A percentile compares a stretch with the other conserved stretches of the same genome.
Evolutionary conservation across 2,329 filamentous ascomycete species (phyloP).

Genomic region (Canariomyces notabilis): DNA sequence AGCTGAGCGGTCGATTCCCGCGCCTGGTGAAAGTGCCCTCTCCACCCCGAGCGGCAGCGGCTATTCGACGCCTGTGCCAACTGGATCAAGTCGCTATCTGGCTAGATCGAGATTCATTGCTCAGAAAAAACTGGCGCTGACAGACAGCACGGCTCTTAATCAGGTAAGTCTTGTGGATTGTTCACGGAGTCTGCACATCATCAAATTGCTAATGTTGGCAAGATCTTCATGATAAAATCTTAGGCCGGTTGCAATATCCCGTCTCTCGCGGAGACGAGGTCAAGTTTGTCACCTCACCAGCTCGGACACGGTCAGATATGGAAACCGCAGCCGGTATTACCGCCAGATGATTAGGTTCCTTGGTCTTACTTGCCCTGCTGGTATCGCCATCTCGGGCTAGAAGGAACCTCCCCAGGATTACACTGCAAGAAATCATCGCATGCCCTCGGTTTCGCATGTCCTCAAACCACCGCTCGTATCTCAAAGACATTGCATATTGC

Average conservation of each 20-base stretch:
- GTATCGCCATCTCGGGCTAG: too few relatives aligned
- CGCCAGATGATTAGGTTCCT: too few relatives aligned
- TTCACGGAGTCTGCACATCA: neutral
- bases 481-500: too few relatives aligned
- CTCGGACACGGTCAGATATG: neutral
- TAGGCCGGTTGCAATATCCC: conserved; percentile 14
- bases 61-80: conserved; percentile 25
- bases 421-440: too few relatives aligned
- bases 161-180: conserved; percentile 54
- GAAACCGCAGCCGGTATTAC: too few relatives aligned
- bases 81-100: conserved; percentile 58
- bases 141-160: conserved; percentile 77
- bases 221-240: conserved; percentile 67
- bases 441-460: too few relatives aligned
- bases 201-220: conserved; percentile 19
- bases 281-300: neutral
- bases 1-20: neutral
- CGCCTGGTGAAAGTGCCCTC: conserved; percentile 37
- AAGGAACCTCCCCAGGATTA: too few relatives aligned
- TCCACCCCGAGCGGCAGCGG: conserved; percentile 42
- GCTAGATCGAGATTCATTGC: conserved; percentile 79
- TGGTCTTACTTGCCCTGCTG: too few relatives aligned
- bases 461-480: too few relatives aligned
- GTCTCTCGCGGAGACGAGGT: too few relatives aligned
- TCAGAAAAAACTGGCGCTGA: conserved; percentile 77